Base-by-base conservation (phyloP, 495 filamentous ascomycete genomes). In the Talaromyces liani region DNA sequence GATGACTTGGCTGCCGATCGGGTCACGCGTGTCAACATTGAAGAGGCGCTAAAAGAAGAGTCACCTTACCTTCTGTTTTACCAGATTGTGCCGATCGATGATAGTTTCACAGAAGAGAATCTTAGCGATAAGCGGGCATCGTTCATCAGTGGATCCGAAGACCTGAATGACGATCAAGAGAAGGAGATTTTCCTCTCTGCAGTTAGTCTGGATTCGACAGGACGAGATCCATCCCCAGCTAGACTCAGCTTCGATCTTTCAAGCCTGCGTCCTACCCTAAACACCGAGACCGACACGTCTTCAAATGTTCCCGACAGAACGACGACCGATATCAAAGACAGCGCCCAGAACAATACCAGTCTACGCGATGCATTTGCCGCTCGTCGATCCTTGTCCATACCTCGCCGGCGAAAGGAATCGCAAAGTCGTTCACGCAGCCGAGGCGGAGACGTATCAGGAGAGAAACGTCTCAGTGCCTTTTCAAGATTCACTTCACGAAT, bases 11-110 rank as follows among this genome's bases (percentile, higher is more conserved):
- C 85, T 0, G 66, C 71, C 18, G 84, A 90, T 47, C 84, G 94
- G 45, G 89, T 97, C 3, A 79, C 77, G 2, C 75, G 87, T 45
- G 86, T 97, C 47, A 88, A 96, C 66, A 89, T 94, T 61, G 87
- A 91, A 58, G 79, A 90, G 63, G 82, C 85, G 39, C 73, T 97
- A 60, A 86, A 84, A 61, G 82, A 87, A n/a, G 93, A 97, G 70
- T 93, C 89, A 65, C 93, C 94, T 4, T 98, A 98, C 67, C 82
- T 98, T 2, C 77, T 98, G 0, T 97, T 97, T 74, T 98, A 96
- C 68, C 93, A 97, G 71, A 92, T 97, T 45, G 81, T 92, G 39
- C 94, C 93, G 0, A 89, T 95, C 65, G 84, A 89, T 31, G 88
- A 89, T 54, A 77, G 83, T 6, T 73, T 82, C 0, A 76, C 80